phyloP scores from a whole-genome alignment of 805 yeast genomes.

The Teunomyces atbi region DNA sequence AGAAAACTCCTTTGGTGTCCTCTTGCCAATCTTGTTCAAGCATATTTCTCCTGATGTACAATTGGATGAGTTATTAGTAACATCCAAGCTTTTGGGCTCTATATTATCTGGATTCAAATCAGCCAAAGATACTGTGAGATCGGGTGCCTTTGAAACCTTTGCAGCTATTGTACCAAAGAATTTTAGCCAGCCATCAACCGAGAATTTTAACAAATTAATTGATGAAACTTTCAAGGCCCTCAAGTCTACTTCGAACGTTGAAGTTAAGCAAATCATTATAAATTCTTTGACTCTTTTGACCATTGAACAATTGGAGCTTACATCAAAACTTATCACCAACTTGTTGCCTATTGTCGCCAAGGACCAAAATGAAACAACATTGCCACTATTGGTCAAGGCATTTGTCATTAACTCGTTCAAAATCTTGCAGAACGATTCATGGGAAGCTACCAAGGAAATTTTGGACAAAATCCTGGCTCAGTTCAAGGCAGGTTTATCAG shows the following conservation, averaged over 20 bases:
- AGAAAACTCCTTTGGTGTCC: constrained; percentile 57
- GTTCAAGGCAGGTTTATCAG: constrained; percentile 60
- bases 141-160: constrained; percentile 42
- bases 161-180: constrained; percentile 19
- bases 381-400: constrained; percentile 49
- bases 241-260: constrained; percentile 59
- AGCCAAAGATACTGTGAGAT: constrained; percentile 64
- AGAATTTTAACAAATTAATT: constrained; percentile 34
- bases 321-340: constrained; percentile 35
- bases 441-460: constrained; percentile 6
- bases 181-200: constrained; percentile 12
- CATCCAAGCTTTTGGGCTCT: constrained; percentile 30
- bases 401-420: constrained; percentile 46
- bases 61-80: constrained; percentile 36
- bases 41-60: constrained; percentile 28
- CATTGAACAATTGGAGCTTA: constrained; percentile 24
- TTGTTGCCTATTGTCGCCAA: constrained; percentile 57
- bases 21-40: constrained; percentile 52
- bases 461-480: constrained; percentile 20
- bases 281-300: constrained; percentile 35
- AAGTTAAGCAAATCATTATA: constrained; percentile 58
- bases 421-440: constrained; percentile 9
- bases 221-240: constrained; percentile 57
- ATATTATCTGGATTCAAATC: constrained; percentile 57
- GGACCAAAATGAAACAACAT: constrained; percentile 72